Evolutionary conservation across 176 grass and related monocot genomes (phyloP).

Genomic region (Guadua angustifolia): DNA sequence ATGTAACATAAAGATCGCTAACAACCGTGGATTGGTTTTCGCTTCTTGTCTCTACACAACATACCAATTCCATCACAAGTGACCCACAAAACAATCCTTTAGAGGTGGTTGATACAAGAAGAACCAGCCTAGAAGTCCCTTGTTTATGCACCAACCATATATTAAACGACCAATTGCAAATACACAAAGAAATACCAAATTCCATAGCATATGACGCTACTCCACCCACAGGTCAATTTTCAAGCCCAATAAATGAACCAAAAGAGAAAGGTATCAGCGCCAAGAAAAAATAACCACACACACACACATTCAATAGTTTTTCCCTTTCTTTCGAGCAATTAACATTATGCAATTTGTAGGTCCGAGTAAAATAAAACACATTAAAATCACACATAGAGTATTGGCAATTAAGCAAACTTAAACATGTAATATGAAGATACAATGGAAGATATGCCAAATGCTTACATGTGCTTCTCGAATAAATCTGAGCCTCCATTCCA

Average conservation of each 20-base stretch:
- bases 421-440: slow-evolving; percentile 21
- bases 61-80: slow-evolving; percentile 15
- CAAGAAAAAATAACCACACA: slow-evolving; percentile 10
- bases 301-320: neutral
- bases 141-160: no score
- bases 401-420: slow-evolving; percentile 25
- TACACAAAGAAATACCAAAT: neutral
- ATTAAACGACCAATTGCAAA: neutral
- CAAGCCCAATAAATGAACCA: slow-evolving; percentile 7
- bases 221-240: slow-evolving; percentile 6
- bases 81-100: slow-evolving; percentile 14
- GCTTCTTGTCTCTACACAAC: slow-evolving; percentile 7
- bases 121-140: no score
- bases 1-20: neutral
- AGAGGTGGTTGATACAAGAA: no score
- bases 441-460: slow-evolving; percentile 23
- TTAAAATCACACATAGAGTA: neutral
- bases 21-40: slow-evolving; percentile 9
- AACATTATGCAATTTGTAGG: neutral
- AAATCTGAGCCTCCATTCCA: slow-evolving; percentile 76
- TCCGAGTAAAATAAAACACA: slow-evolving; percentile 11
- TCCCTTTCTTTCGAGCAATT: neutral
- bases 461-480: slow-evolving; percentile 82
- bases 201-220: neutral
- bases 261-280: neutral